Conservation (phyloP, 2,329 filamentous ascomycete genomes). For the Chlorencoelia australis region DNA sequence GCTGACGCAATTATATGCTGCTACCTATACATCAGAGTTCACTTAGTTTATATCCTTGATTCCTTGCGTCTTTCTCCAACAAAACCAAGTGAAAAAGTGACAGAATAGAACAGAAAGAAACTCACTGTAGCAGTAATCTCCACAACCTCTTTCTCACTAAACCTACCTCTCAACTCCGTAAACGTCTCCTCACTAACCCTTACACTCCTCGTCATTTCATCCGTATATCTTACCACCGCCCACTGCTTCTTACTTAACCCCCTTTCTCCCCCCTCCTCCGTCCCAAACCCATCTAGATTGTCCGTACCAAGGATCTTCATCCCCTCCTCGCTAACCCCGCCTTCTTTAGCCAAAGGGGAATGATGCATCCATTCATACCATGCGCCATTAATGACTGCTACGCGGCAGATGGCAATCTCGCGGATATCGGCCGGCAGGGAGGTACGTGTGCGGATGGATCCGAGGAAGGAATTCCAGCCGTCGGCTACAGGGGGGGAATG, state of each 20-base stretch:
- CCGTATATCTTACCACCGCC: constrained; percentile 62
- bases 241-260: constrained; percentile 50
- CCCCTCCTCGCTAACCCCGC: constrained; percentile 22
- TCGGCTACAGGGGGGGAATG: constrained; percentile 66
- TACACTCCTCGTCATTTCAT: constrained; percentile 74
- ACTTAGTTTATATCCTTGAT: background rate
- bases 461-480: constrained; percentile 64
- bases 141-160: constrained; percentile 63
- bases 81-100: background rate
- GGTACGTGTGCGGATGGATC: constrained; percentile 48
- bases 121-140: constrained; percentile 62
- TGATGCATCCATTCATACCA: constrained; percentile 84
- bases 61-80: background rate
- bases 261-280: constrained; percentile 23
- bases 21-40: constrained; percentile 34
- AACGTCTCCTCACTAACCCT: constrained; percentile 61
- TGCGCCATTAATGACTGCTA: constrained; percentile 69
- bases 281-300: constrained; percentile 17
- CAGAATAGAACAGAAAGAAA: constrained; percentile 5
- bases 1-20: constrained; percentile 77
- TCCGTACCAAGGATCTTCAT: constrained; percentile 16
- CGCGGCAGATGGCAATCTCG: constrained; percentile 71
- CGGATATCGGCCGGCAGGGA: constrained; percentile 45
- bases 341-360: constrained; percentile 43
- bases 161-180: constrained; percentile 46